Conservation (phyloP, 495 filamentous ascomycete species). For the Letharia columbiana region DNA sequence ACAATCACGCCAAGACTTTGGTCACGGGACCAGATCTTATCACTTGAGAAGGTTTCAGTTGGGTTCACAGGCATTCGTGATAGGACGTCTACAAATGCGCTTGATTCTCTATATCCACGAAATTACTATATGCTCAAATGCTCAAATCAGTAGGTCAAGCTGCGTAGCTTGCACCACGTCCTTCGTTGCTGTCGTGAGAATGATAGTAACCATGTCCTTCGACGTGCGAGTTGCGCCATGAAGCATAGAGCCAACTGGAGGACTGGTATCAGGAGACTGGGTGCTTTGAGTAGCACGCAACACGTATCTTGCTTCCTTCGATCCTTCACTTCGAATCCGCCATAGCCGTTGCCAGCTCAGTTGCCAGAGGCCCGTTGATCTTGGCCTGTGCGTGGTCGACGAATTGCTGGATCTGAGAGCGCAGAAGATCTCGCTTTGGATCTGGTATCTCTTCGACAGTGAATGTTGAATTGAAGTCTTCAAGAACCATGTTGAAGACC, state of each 20-base stretch:
- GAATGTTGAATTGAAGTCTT: slow-evolving; percentile 7
- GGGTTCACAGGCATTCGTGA: neutral
- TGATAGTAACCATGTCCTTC: neutral
- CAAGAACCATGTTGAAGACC: neutral
- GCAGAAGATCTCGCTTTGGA: neutral
- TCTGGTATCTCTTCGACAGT: neutral
- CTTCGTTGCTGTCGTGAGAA: neutral
- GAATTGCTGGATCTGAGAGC: neutral
- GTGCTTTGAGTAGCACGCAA: neutral
- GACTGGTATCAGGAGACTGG: neutral
- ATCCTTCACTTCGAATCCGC: neutral
- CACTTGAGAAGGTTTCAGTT: neutral
- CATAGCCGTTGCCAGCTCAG: neutral
- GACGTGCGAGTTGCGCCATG: neutral
- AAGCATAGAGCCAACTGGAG: neutral
- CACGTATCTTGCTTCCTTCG: neutral
- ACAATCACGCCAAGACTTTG: neutral
- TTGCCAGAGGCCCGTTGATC: neutral
- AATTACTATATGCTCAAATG: neutral
- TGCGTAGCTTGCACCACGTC: neutral
- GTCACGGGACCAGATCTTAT: neutral
- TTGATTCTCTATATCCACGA: neutral
- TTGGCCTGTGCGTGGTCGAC: neutral
- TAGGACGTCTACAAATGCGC: neutral
- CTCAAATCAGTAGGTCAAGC: neutral